These are phyloP conservation scores for Phytopythium aichiense DNA, from an alignment of 352 stramenopile species.

Conservation along the genomic window DNA sequence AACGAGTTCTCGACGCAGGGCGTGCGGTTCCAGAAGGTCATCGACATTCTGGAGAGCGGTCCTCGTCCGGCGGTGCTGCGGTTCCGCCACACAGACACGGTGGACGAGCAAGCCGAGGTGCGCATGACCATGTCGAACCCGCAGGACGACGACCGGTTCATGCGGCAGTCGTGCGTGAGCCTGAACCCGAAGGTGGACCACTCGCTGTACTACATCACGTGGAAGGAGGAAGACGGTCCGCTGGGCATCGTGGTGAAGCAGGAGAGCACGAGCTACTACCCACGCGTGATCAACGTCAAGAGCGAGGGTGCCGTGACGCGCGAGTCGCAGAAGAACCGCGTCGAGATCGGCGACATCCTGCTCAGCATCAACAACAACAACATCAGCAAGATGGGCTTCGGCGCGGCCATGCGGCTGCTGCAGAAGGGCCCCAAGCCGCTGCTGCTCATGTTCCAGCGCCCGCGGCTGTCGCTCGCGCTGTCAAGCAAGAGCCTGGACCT, in stretches of 20 bases:
- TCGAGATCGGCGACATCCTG: constrained; percentile 77
- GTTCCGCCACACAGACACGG: constrained; percentile 77
- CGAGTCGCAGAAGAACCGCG: constrained; percentile 79
- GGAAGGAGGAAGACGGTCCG: constrained; percentile 83
- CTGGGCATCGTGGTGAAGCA: constrained; percentile 86
- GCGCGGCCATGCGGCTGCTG: constrained; percentile 77
- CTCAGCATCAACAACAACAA: constrained; percentile 91
- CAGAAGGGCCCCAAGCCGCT: constrained; percentile 85
- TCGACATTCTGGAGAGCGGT: constrained; percentile 81
- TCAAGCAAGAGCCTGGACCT: constrained; percentile 30
- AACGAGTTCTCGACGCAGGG: constrained; percentile 83
- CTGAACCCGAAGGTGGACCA: constrained; percentile 83
- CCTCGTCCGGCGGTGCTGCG: constrained; percentile 70
- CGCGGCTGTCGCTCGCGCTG: constrained; percentile 32
- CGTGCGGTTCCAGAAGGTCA: constrained; percentile 84
- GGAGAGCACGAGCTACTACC: constrained; percentile 83
- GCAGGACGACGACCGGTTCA: constrained; percentile 61
- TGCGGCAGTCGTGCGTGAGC: constrained; percentile 68
- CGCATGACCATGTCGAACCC: constrained; percentile 51
- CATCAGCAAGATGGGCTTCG: constrained; percentile 89
- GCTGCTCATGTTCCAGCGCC: constrained; percentile 84
- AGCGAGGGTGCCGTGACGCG: constrained; percentile 78
- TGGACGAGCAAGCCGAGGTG: constrained; percentile 43
- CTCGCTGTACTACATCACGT: constrained; percentile 88
- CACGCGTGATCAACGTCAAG: constrained; percentile 87